A percentile compares a stretch with the other conserved stretches of the same genome.
Conservation (phyloP, 2,329 filamentous ascomycete genomes). For the Phoma sp. region DNA sequence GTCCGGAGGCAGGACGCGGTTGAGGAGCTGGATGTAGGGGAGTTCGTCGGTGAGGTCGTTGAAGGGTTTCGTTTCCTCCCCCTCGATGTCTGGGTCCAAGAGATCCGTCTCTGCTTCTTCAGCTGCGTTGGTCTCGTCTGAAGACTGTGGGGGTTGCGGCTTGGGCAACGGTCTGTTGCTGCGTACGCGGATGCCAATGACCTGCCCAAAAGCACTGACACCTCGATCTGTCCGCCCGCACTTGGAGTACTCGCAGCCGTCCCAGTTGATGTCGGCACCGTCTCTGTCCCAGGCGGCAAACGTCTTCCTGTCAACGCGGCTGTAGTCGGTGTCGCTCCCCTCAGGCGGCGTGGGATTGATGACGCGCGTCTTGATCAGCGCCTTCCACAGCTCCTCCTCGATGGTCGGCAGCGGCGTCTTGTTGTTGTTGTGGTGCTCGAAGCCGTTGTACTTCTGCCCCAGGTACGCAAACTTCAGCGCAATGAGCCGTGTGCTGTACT, state of each 20-base stretch:
- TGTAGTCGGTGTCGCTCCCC: slow-evolving; percentile 41
- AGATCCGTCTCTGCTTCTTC: slow-evolving; percentile 3
- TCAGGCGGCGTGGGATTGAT: slow-evolving; percentile 58
- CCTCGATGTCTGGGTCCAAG: slow-evolving; percentile 15
- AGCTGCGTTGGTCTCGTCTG: slow-evolving; percentile 8
- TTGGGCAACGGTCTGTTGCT: slow-evolving; percentile 72
- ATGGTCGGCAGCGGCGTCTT: slow-evolving; percentile 77
- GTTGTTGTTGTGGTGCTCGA: slow-evolving; percentile 82
- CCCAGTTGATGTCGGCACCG: slow-evolving; percentile 71
- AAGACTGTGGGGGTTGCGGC: slow-evolving; percentile 9
- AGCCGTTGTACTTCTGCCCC: slow-evolving; percentile 89
- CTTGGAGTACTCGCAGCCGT: slow-evolving; percentile 89
- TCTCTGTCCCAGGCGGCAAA: slow-evolving; percentile 49
- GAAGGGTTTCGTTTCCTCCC: slow-evolving; percentile 51
- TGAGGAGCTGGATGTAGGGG: slow-evolving; percentile 82
- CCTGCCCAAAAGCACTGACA: slow-evolving; percentile 96
- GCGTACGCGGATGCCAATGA: slow-evolving; percentile 82
- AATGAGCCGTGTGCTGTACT: slow-evolving; percentile 83
- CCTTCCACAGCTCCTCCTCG: slow-evolving; percentile 94
- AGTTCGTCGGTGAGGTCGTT: slow-evolving; percentile 82
- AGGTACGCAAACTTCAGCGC: slow-evolving; percentile 95
- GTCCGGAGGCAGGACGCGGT: slow-evolving; percentile 85
- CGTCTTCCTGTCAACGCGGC: slow-evolving; percentile 33
- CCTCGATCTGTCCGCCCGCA: slow-evolving; percentile 92
- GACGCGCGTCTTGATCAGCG: slow-evolving; percentile 79